phyloP scores from a whole-genome alignment of 2,329 filamentous ascomycete species.

The Chaetomiaceae sp. region DNA sequence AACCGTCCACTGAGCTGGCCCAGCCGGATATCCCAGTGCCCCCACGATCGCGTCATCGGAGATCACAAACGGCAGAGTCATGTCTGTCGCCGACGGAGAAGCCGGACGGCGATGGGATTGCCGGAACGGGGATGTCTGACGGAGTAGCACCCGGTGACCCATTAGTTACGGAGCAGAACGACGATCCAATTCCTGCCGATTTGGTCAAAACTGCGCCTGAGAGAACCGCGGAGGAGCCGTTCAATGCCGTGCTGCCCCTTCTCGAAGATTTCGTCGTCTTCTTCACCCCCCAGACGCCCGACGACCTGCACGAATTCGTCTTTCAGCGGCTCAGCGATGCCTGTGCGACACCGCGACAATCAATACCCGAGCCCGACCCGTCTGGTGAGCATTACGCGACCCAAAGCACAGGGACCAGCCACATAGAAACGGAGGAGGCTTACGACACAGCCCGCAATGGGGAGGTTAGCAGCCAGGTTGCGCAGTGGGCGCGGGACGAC shows the following conservation, averaged over 20 bases:
- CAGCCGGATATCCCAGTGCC: background rate
- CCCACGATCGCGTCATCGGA: background rate
- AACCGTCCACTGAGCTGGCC: background rate
- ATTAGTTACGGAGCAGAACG: no score
- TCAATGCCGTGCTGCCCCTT: conserved; percentile 44
- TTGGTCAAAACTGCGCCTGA: background rate
- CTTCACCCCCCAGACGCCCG: conserved; percentile 40
- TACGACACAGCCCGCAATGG: background rate
- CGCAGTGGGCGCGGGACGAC: conserved; percentile 5
- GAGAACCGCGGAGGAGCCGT: conserved; percentile 20
- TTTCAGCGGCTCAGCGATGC: conserved; percentile 41
- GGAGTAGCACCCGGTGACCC: background rate
- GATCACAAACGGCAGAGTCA: conserved; percentile 9
- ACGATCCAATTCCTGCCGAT: background rate
- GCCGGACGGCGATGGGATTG: background rate
- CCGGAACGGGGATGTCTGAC: background rate
- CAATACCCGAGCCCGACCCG: background rate
- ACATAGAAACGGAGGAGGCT: background rate
- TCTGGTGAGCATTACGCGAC: background rate
- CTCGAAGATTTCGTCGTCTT: conserved; percentile 52
- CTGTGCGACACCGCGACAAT: conserved; percentile 21
- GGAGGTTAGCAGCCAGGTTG: background rate
- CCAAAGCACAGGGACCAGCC: background rate
- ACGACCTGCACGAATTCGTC: conserved; percentile 40
- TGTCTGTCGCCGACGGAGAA: conserved; percentile 1